A percentile compares a stretch with the other conserved stretches of the same genome.
These are phyloP conservation scores for Dorcoceras hygrometricum DNA, from an alignment of 257 asterid species.

Conservation along the genomic window DNA sequence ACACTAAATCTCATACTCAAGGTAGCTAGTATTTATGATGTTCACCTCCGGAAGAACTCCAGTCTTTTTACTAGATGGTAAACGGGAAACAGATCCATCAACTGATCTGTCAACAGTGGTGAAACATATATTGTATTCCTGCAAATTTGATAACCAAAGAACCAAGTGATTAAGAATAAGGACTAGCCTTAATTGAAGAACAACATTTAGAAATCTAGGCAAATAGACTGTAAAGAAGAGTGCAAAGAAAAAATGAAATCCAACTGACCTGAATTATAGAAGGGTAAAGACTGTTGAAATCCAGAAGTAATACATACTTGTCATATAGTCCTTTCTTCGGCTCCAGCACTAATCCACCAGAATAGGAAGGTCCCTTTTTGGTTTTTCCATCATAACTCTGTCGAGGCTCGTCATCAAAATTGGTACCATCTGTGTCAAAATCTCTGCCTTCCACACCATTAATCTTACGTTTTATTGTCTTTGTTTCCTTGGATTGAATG, in stretches of 20 bases:
- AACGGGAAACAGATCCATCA: constrained; percentile 58
- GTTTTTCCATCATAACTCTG: constrained; percentile 49
- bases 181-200: constrained; percentile 18
- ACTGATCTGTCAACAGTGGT: constrained; percentile 82
- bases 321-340: constrained; percentile 95
- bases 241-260: constrained; percentile 19
- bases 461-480: constrained; percentile 58
- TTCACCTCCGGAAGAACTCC: constrained; percentile 95
- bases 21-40: constrained; percentile 6
- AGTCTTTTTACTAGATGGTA: constrained; percentile 66
- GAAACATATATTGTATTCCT: constrained; percentile 98
- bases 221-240: constrained; percentile 18
- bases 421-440: constrained; percentile 44
- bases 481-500: constrained; percentile 54
- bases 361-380: constrained; percentile 85
- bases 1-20: background rate
- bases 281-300: constrained; percentile 99
- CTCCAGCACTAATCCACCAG: constrained; percentile 97
- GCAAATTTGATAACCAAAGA: constrained; percentile 26
- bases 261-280: constrained; percentile 87
- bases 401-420: constrained; percentile 46
- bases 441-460: constrained; percentile 54
- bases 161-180: constrained; percentile 4
- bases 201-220: constrained; percentile 6
- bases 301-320: constrained; percentile 86